These are phyloP conservation scores for Vitis hybrid DNA, from an alignment of 177 flowering plant genomes.

Conservation along the genomic window DNA sequence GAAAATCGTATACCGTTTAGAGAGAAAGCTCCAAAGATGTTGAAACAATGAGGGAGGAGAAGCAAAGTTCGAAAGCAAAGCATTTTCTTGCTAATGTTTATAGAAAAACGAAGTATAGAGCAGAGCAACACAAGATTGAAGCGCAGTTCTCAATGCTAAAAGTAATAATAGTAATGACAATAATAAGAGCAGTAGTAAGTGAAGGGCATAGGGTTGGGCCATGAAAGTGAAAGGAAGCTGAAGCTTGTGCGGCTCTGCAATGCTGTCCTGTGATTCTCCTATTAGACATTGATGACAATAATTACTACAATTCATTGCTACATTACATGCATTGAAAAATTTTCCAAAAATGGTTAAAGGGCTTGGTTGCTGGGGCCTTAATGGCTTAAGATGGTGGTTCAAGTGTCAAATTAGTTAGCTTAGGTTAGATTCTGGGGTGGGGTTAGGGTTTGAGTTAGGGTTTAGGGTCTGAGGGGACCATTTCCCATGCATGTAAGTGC, in stretches of 20 bases:
- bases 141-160: slow-evolving; percentile 33
- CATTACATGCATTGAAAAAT: no score
- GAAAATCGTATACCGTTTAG: slow-evolving; percentile 1
- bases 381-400: neutral
- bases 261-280: neutral
- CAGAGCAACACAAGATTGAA: slow-evolving; percentile 7
- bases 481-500: slow-evolving; percentile 27
- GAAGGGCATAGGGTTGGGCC: slow-evolving; percentile 7
- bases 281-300: neutral
- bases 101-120: slow-evolving; percentile 22
- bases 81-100: slow-evolving; percentile 12
- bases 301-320: neutral
- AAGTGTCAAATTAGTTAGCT: neutral
- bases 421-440: neutral
- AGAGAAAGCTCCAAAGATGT: neutral
- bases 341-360: neutral
- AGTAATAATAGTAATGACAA: slow-evolving; percentile 22
- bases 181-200: slow-evolving; percentile 16
- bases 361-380: slow-evolving; percentile 12
- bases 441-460: slow-evolving; percentile 7
- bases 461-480: slow-evolving; percentile 26
- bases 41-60: neutral
- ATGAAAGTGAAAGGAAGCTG: slow-evolving; percentile 18
- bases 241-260: neutral
- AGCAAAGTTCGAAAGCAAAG: neutral